phyloP scores from a whole-genome alignment of 1,284 basidiomycete genomes.

The Sparassis latifolia region DNA sequence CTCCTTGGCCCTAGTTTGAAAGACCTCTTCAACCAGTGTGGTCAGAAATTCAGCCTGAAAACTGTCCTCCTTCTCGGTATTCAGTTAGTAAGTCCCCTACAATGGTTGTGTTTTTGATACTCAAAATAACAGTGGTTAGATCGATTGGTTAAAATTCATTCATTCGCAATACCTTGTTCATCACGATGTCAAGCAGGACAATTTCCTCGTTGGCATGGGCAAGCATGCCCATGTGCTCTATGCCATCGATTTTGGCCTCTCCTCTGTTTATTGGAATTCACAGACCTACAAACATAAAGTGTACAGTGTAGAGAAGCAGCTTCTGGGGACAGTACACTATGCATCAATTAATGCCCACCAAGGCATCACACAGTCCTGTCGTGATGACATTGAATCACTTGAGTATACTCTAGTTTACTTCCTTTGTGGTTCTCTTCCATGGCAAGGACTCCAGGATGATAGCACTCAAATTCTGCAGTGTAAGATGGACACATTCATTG shows the following conservation, averaged over 20 bases:
- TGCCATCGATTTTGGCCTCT: constrained; percentile 9
- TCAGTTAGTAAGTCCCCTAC: constrained; percentile 30
- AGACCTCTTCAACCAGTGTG: constrained; percentile 40
- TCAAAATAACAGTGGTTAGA: neutral
- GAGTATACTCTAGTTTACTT: constrained; percentile 64
- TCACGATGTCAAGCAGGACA: constrained; percentile 6
- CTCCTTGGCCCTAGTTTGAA: constrained; percentile 36
- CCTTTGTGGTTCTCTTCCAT: constrained; percentile 53
- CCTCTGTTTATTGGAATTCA: constrained; percentile 1
- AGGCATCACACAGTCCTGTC: constrained; percentile 55
- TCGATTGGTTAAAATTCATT: constrained; percentile 1
- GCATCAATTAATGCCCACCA: constrained; percentile 68
- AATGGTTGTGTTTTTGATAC: neutral
- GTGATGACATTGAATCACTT: constrained; percentile 59
- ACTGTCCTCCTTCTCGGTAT: constrained; percentile 32
- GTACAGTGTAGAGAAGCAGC: constrained; percentile 61
- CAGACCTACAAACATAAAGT: neutral
- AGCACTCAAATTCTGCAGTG: too few species aligned
- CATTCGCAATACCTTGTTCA: constrained; percentile 4
- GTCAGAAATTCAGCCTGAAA: constrained; percentile 31
- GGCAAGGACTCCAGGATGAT: constrained; percentile 21
- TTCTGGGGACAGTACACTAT: constrained; percentile 68
- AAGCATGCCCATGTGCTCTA: neutral
- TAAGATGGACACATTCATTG: too few species aligned
- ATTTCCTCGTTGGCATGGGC: constrained; percentile 4